These are phyloP conservation scores for Iris pallida DNA, from an alignment of 116 monocot genomes.

Conservation along the genomic window DNA sequence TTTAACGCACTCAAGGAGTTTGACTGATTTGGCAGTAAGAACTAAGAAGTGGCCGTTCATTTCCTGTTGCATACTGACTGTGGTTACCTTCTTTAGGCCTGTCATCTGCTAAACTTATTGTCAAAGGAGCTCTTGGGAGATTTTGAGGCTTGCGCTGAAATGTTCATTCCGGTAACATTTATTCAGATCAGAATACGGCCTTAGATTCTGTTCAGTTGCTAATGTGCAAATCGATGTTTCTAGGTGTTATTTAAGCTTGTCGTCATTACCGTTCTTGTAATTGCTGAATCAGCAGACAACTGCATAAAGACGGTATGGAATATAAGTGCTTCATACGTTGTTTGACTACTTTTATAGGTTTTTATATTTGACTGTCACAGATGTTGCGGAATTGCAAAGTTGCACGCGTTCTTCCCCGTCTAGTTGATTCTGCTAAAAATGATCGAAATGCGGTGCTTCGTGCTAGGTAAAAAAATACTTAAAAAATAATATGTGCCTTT, in stretches of 20 bases:
- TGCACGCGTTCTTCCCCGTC: slow-evolving; percentile 75
- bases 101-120: slow-evolving; percentile 78
- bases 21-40: too few relatives aligned
- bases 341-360: too few relatives aligned
- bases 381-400: slow-evolving; percentile 97
- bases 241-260: slow-evolving; percentile 98
- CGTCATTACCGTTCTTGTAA: slow-evolving; percentile 96
- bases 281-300: slow-evolving; percentile 97
- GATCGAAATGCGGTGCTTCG: slow-evolving; percentile 90
- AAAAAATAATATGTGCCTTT: too few relatives aligned
- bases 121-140: slow-evolving; percentile 94
- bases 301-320: slow-evolving; percentile 90
- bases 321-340: neutral
- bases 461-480: slow-evolving; percentile 60
- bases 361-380: slow-evolving; percentile 28
- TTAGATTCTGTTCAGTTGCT: neutral
- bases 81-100: slow-evolving; percentile 49
- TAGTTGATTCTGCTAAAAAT: slow-evolving; percentile 88
- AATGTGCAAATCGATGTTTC: slow-evolving; percentile 3
- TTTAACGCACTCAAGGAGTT: too few relatives aligned
- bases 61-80: neutral
- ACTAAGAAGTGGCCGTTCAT: too few relatives aligned
- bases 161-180: slow-evolving; percentile 81
- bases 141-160: slow-evolving; percentile 92
- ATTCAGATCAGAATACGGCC: neutral